phyloP scores from a whole-genome alignment of 2,329 filamentous ascomycete genomes.

The Penicillium sp. region DNA sequence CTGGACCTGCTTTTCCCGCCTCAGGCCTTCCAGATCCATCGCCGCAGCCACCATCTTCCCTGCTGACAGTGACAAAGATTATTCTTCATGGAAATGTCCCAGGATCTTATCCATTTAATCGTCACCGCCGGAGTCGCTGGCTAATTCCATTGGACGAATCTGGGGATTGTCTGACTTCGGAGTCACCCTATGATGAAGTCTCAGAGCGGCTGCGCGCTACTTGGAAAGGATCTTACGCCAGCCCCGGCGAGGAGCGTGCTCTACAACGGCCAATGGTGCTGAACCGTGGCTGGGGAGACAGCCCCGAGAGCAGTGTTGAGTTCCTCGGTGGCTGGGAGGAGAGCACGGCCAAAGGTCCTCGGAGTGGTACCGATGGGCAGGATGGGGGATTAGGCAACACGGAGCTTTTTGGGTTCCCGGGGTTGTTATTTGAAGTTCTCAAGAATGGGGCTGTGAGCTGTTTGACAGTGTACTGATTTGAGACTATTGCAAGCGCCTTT shows the following conservation, averaged over 20 bases:
- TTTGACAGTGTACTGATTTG: slow-evolving; percentile 75
- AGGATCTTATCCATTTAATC: slow-evolving; percentile 94
- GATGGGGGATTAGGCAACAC: slow-evolving; percentile 67
- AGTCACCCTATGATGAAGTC: slow-evolving; percentile 73
- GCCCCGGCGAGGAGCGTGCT: slow-evolving; percentile 53
- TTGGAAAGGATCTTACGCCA: slow-evolving; percentile 68
- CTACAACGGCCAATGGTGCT: slow-evolving; percentile 72
- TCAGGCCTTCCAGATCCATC: slow-evolving; percentile 36
- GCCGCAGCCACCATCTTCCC: slow-evolving; percentile 48
- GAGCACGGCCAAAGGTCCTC: slow-evolving; percentile 50
- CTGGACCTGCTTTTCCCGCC: slow-evolving; percentile 64
- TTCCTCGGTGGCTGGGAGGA: slow-evolving; percentile 85
- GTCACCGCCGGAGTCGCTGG: slow-evolving; percentile 88
- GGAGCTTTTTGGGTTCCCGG: slow-evolving; percentile 89
- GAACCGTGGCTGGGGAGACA: slow-evolving; percentile 88
- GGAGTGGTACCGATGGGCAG: slow-evolving; percentile 44
- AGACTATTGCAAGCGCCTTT: background rate
- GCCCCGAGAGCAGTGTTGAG: slow-evolving; percentile 85
- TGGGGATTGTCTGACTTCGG: slow-evolving; percentile 62
- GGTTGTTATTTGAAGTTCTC: slow-evolving; percentile 90
- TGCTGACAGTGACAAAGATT: slow-evolving; percentile 84
- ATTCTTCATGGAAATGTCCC: slow-evolving; percentile 92
- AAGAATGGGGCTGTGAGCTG: slow-evolving; percentile 89
- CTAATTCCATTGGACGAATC: slow-evolving; percentile 58
- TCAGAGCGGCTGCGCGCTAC: slow-evolving; percentile 66